Evolutionary conservation across 805 yeast species (phyloP).

Genomic region (Ogataea corticis): DNA sequence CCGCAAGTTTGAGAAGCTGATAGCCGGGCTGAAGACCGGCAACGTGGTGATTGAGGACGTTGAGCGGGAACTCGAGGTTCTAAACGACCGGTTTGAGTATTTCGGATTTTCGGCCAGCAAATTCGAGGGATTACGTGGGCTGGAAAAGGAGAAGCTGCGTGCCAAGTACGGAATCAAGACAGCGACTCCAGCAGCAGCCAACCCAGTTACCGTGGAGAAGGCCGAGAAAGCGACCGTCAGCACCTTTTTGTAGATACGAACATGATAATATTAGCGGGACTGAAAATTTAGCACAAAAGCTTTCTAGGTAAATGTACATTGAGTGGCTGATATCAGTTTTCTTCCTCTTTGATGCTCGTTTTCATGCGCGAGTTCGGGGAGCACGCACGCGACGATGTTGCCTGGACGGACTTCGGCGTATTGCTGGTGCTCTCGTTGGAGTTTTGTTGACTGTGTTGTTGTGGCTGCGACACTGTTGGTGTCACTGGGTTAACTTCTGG

Average conservation of each 20-base stretch:
- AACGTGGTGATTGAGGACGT: slow-evolving; percentile 37
- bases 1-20: slow-evolving; percentile 32
- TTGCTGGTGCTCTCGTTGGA: slow-evolving; percentile 1
- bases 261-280: background rate
- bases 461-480: slow-evolving; percentile 3
- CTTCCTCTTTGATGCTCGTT: background rate
- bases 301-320: background rate
- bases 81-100: slow-evolving; percentile 43
- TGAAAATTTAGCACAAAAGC: too few species aligned
- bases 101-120: slow-evolving; percentile 27
- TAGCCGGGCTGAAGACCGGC: slow-evolving; percentile 22
- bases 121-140: slow-evolving; percentile 16
- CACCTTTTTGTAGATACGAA: background rate
- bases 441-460: background rate
- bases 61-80: slow-evolving; percentile 39
- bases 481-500: slow-evolving; percentile 13
- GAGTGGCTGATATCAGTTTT: too few species aligned
- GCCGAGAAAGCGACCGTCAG: background rate
- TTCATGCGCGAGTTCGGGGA: background rate
- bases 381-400: background rate
- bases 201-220: background rate
- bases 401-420: background rate
- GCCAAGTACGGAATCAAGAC: background rate
- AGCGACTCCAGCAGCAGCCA: background rate
- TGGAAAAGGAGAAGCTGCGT: slow-evolving; percentile 3